Conservation (phyloP, 352 stramenopile genomes). For the Pelagophyceae sp. region DNA sequence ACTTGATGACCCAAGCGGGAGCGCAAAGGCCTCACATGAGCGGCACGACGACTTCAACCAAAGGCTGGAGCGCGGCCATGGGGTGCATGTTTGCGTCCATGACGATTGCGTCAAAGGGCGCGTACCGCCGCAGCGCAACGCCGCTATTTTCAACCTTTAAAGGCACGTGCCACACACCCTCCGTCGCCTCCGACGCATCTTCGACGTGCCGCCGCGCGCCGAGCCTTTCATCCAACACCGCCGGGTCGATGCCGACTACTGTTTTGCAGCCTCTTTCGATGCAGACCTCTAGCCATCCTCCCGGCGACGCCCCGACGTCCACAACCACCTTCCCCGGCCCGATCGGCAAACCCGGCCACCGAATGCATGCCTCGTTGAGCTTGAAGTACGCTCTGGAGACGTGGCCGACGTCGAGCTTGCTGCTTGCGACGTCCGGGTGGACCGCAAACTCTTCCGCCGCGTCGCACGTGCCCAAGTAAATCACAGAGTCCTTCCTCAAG, state of each 20-base stretch:
- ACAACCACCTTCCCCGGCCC: background rate
- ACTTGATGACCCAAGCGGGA: too few relatives aligned
- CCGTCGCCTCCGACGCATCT: too few relatives aligned
- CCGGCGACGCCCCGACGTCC: slow-evolving; percentile 5
- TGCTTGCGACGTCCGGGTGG: background rate
- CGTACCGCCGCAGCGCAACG: background rate
- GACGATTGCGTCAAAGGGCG: slow-evolving; percentile 4
- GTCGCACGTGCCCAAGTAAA: background rate
- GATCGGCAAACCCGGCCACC: background rate
- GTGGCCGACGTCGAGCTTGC: background rate
- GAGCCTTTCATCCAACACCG: background rate
- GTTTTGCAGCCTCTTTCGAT: background rate
- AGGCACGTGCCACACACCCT: background rate
- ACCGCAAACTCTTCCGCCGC: background rate
- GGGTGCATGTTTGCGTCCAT: slow-evolving; percentile 15
- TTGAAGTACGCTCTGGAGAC: slow-evolving; percentile 4
- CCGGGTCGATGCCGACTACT: slow-evolving; percentile 11
- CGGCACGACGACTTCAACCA: background rate
- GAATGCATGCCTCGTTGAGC: background rate
- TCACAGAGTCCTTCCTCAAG: background rate
- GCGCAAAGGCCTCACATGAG: too few relatives aligned
- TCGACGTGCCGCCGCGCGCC: background rate
- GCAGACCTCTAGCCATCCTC: slow-evolving; percentile 4
- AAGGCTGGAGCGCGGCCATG: background rate
- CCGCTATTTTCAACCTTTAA: background rate